A percentile compares a stretch with the other conserved stretches of the same genome.
Conservation (phyloP, 345 rosid species). For the Aquilaria malaccensis region DNA sequence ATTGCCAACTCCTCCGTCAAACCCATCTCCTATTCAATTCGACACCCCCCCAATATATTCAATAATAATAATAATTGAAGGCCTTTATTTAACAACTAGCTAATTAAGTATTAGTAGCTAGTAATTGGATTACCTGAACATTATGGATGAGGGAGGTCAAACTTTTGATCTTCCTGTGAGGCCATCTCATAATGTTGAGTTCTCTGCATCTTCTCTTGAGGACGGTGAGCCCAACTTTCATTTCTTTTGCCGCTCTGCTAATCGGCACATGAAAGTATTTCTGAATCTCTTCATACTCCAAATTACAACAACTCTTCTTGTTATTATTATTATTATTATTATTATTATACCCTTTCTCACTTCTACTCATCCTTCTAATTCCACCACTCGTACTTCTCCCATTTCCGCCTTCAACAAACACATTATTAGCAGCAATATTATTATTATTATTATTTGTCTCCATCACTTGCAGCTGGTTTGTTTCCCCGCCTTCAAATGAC, state of each 20-base stretch:
- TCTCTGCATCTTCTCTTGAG: conserved; percentile 78
- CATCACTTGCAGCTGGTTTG: too few relatives aligned
- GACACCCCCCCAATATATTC: neutral
- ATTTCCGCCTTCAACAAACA: too few relatives aligned
- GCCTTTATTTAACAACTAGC: neutral
- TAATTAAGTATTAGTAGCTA: too few relatives aligned
- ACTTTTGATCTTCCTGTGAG: conserved; percentile 72
- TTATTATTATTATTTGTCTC: too few relatives aligned
- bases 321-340: too few relatives aligned
- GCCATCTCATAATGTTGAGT: conserved; percentile 69
- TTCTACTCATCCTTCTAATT: conserved; percentile 3
- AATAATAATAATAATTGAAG: neutral
- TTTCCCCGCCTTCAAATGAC: too few relatives aligned
- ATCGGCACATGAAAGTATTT: conserved; percentile 57
- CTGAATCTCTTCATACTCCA: conserved; percentile 41
- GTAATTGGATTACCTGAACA: conserved; percentile 37
- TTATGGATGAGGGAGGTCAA: conserved; percentile 55
- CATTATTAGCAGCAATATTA: neutral
- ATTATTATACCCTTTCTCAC: neutral
- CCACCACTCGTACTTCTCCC: too few relatives aligned
- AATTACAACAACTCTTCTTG: conserved; percentile 9
- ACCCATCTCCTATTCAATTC: conserved; percentile 32
- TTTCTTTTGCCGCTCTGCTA: conserved; percentile 54
- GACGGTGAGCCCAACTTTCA: conserved; percentile 61
- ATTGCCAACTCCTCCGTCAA: conserved; percentile 29